A percentile compares a stretch with the other conserved stretches of the same genome.
phyloP scores from a whole-genome alignment of 1,139 yeast species.

The Zygosaccharomyces pseudobailii region DNA sequence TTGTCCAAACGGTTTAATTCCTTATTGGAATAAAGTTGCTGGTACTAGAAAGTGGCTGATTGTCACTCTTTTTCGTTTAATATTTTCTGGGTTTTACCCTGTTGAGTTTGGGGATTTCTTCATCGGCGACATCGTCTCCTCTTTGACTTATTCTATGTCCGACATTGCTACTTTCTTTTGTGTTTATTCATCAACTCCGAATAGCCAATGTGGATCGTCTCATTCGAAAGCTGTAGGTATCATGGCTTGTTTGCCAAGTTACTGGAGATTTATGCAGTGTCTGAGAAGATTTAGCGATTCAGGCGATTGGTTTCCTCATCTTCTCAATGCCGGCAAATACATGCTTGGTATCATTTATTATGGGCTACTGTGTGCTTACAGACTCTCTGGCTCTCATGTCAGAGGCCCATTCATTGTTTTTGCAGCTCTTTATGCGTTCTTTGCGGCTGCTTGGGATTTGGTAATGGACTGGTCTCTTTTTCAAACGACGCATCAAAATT shows the following conservation, averaged over 20 bases:
- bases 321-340: constrained; percentile 86
- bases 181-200: constrained; percentile 51
- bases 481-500: constrained; percentile 57
- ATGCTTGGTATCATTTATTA: constrained; percentile 61
- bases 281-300: constrained; percentile 87
- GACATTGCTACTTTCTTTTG: constrained; percentile 84
- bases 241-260: constrained; percentile 74
- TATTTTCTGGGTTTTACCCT: constrained; percentile 82
- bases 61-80: constrained; percentile 63
- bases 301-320: constrained; percentile 94
- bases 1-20: constrained; percentile 41
- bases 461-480: constrained; percentile 93
- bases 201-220: constrained; percentile 66
- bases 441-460: constrained; percentile 78
- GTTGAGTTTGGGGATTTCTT: constrained; percentile 94
- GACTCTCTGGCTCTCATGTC: constrained; percentile 43
- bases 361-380: constrained; percentile 70
- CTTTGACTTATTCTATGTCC: constrained; percentile 82
- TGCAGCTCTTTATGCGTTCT: constrained; percentile 69
- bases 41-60: constrained; percentile 59
- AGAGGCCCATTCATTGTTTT: constrained; percentile 63
- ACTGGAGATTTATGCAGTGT: constrained; percentile 90
- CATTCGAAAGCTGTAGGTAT: constrained; percentile 77
- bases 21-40: constrained; percentile 31
- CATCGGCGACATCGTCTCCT: constrained; percentile 83